A percentile compares a stretch with the other conserved stretches of the same genome.
Conservation (phyloP, 2,329 filamentous ascomycete species). For the Phialophora tarda region DNA sequence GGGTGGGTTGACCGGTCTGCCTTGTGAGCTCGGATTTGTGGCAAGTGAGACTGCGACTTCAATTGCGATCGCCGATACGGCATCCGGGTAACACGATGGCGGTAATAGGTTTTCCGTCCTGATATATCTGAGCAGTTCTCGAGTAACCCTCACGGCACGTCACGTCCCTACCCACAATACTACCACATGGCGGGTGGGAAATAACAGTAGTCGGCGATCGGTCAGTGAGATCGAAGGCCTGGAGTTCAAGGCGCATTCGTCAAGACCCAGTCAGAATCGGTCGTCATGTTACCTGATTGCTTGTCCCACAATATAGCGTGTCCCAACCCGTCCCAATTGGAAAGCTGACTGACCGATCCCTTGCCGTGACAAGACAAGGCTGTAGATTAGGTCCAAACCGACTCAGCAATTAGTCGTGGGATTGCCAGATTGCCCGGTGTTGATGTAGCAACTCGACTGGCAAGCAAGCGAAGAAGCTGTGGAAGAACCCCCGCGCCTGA, state of each 20-base stretch:
- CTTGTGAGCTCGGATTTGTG: background rate
- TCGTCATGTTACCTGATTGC: background rate
- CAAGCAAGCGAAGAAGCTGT: background rate
- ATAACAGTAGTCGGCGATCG: background rate
- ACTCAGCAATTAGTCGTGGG: constrained; percentile 18
- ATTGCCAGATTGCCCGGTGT: constrained; percentile 2
- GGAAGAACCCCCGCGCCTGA: background rate
- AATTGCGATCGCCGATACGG: background rate
- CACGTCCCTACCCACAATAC: background rate
- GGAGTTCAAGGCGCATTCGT: background rate
- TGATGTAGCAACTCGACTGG: background rate
- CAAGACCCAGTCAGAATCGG: background rate
- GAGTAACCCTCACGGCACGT: background rate
- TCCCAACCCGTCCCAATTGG: background rate
- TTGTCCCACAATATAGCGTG: background rate
- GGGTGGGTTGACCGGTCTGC: background rate
- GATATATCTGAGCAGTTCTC: background rate
- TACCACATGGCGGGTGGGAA: background rate
- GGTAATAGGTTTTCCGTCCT: background rate
- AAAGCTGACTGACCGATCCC: background rate
- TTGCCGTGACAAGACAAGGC: background rate
- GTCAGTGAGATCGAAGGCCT: background rate
- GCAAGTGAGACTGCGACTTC: background rate
- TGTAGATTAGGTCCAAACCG: background rate
- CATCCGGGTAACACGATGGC: background rate